Evolutionary conservation across 352 stramenopile species (phyloP).

Genomic region (Globisporangium sylvaticum): DNA sequence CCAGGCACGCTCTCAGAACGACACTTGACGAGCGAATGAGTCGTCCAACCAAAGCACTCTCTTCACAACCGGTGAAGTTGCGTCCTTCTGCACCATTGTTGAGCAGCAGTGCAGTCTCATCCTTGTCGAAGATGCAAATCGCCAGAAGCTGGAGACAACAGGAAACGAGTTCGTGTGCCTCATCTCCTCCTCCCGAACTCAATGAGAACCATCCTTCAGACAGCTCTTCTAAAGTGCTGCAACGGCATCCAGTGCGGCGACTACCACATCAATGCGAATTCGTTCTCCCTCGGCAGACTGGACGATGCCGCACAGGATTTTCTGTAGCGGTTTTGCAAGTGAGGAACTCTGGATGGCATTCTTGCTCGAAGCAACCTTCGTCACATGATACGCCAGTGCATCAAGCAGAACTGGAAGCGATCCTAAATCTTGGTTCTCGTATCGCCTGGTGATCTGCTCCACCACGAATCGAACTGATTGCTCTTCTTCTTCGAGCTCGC

Average conservation of each 20-base stretch:
- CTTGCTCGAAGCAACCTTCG: constrained; percentile 14
- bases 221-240: not conserved
- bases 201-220: not conserved
- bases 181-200: not conserved
- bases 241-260: not conserved
- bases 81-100: not conserved
- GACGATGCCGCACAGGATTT: not conserved
- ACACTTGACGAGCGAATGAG: constrained; percentile 19
- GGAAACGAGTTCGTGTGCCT: not conserved
- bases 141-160: constrained; percentile 2
- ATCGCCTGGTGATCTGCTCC: constrained; percentile 21
- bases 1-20: constrained; percentile 21
- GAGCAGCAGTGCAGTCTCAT: not conserved
- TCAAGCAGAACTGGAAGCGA: constrained; percentile 23
- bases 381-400: constrained; percentile 22
- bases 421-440: constrained; percentile 15
- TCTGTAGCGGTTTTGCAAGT: constrained; percentile 13
- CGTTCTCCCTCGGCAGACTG: not conserved
- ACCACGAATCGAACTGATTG: constrained; percentile 25
- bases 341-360: constrained; percentile 16
- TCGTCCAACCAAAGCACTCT: constrained; percentile 1
- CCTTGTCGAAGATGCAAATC: not conserved
- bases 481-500: constrained; percentile 13
- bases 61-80: not conserved
- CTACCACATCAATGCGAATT: not conserved